phyloP scores from a whole-genome alignment of 371 early-diverging fungal species.

The Mucor mucedo region DNA sequence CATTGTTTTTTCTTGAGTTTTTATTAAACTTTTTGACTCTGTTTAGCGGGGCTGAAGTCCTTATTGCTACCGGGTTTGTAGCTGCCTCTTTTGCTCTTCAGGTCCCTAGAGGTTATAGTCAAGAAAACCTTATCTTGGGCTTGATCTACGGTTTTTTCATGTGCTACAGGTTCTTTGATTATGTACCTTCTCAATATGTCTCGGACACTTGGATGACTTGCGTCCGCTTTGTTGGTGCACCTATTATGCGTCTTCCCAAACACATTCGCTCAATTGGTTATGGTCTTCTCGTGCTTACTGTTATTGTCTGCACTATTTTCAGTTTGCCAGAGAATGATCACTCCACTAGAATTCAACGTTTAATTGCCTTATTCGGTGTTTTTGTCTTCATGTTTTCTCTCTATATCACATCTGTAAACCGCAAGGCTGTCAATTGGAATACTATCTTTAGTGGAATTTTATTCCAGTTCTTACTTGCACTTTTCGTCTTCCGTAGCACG shows the following conservation, averaged over 20 bases:
- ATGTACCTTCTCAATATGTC: constrained; percentile 20
- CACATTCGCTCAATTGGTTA: constrained; percentile 27
- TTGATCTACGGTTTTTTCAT: constrained; percentile 36
- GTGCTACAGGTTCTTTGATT: constrained; percentile 23
- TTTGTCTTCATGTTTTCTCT: constrained; percentile 63
- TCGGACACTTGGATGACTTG: constrained; percentile 23
- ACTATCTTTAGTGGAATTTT: constrained; percentile 78
- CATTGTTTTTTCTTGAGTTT: background rate
- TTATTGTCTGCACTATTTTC: constrained; percentile 67
- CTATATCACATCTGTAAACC: constrained; percentile 64
- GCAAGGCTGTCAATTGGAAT: constrained; percentile 71
- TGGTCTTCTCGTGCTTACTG: constrained; percentile 43
- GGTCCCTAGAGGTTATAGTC: constrained; percentile 38
- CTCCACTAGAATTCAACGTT: constrained; percentile 70
- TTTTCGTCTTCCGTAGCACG: constrained; percentile 80
- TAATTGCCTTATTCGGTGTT: constrained; percentile 81
- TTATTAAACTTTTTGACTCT: background rate
- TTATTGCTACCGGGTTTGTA: constrained; percentile 34
- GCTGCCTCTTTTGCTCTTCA: constrained; percentile 33
- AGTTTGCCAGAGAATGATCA: constrained; percentile 53
- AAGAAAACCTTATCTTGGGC: constrained; percentile 36
- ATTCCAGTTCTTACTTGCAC: constrained; percentile 80
- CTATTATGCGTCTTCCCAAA: constrained; percentile 29
- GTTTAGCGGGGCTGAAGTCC: constrained; percentile 22
- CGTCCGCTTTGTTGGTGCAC: constrained; percentile 18